Conservation (phyloP, 768 basidiomycete genomes). For the Russula olivacea region DNA sequence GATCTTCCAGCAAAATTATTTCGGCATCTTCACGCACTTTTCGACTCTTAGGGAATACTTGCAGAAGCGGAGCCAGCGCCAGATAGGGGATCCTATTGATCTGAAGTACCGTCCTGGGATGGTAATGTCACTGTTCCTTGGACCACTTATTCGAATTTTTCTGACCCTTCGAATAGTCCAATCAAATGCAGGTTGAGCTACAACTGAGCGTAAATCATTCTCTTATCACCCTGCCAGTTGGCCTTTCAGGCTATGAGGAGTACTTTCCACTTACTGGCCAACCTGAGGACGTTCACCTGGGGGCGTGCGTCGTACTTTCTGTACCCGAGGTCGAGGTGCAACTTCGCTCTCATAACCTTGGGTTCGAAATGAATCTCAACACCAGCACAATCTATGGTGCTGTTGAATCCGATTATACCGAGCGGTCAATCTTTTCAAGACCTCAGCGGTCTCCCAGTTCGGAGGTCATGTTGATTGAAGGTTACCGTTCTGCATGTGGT, state of each 20-base stretch:
- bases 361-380: conserved; percentile 43
- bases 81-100: conserved; percentile 75
- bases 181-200: conserved; percentile 74
- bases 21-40: conserved; percentile 91
- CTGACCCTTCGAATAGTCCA: conserved; percentile 46
- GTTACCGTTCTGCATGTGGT: conserved; percentile 28
- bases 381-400: conserved; percentile 52
- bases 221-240: conserved; percentile 58
- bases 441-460: conserved; percentile 25
- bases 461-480: conserved; percentile 46
- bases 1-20: conserved; percentile 87
- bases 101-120: conserved; percentile 75
- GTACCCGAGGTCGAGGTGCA: conserved; percentile 69
- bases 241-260: conserved; percentile 56
- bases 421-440: conserved; percentile 34
- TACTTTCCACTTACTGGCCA: conserved; percentile 28
- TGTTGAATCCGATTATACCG: conserved; percentile 43
- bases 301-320: conserved; percentile 48
- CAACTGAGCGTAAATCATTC: conserved; percentile 47
- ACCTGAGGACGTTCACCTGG: conserved; percentile 37
- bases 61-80: conserved; percentile 53
- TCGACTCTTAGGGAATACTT: conserved; percentile 83
- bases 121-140: conserved; percentile 38
- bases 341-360: conserved; percentile 77
- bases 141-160: neutral